These are phyloP conservation scores for Ustilago cynodontis DNA, from an alignment of 1,284 basidiomycete genomes.

Conservation along the genomic window DNA sequence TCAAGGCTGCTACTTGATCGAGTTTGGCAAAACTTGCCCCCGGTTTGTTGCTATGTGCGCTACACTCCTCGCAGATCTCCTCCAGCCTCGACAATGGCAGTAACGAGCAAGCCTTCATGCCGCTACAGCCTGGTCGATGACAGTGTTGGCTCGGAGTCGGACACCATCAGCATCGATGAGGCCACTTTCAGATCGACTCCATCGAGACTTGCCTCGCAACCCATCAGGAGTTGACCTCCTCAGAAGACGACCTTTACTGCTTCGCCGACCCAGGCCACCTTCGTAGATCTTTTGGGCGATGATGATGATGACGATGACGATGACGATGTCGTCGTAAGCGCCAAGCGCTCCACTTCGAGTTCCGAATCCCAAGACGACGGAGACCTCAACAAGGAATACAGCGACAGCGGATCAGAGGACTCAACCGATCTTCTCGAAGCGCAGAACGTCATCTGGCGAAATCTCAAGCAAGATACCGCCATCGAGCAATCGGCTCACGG, in stretches of 20 bases:
- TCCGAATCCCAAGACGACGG: neutral
- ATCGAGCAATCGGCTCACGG: neutral
- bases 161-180: constrained; percentile 24
- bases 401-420: constrained; percentile 3
- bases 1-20: constrained; percentile 31
- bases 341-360: neutral
- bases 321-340: neutral
- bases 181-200: constrained; percentile 3
- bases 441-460: constrained; percentile 5
- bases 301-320: constrained; percentile 17
- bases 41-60: constrained; percentile 31
- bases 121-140: constrained; percentile 27
- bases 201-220: neutral
- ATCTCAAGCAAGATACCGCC: constrained; percentile 10
- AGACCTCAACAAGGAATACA: neutral
- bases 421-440: constrained; percentile 4
- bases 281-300: constrained; percentile 24
- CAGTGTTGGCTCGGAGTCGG: constrained; percentile 27
- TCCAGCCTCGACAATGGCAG: neutral
- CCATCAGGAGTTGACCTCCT: neutral
- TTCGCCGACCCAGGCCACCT: neutral
- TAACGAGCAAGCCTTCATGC: too few relatives aligned
- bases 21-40: constrained; percentile 31
- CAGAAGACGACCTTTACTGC: neutral
- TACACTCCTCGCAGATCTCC: neutral